These are phyloP conservation scores for Euphrasia arctica DNA, from an alignment of 305 asterid species.

Conservation along the genomic window DNA sequence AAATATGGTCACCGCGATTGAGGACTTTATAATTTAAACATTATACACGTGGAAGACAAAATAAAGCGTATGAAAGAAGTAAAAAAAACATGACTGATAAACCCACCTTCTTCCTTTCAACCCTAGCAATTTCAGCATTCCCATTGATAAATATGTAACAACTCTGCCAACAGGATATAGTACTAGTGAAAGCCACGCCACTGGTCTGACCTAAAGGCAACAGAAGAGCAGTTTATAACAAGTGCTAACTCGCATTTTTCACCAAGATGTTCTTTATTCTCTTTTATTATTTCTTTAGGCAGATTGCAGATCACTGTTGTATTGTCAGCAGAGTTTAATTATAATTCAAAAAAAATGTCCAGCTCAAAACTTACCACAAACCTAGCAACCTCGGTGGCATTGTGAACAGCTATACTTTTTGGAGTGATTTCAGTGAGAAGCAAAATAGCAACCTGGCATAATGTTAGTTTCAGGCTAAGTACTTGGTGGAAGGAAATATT, in stretches of 20 bases:
- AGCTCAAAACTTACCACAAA: conserved; percentile 80
- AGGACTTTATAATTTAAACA: conserved; percentile 1
- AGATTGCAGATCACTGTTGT: conserved; percentile 10
- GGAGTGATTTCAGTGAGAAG: conserved; percentile 99
- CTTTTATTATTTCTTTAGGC: conserved; percentile 1
- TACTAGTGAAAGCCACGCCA: conserved; percentile 96
- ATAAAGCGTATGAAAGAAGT: not conserved
- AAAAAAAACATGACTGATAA: conserved; percentile 17
- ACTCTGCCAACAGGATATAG: conserved; percentile 98
- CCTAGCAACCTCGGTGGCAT: conserved; percentile 96
- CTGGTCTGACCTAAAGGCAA: conserved; percentile 92
- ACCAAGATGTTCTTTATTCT: conserved; percentile 11
- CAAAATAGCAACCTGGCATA: conserved; percentile 79
- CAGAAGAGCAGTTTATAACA: conserved; percentile 32
- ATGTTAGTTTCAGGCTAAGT: conserved; percentile 27
- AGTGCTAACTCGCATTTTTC: conserved; percentile 20
- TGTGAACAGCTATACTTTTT: conserved; percentile 97
- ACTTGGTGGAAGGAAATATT: conserved; percentile 14
- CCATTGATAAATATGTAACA: conserved; percentile 96
- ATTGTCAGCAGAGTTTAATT: conserved; percentile 16
- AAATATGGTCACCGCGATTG: conserved; percentile 1
- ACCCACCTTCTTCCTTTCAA: conserved; percentile 90
- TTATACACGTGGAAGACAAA: conserved; percentile 1
- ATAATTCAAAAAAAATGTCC: conserved; percentile 20
- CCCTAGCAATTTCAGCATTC: conserved; percentile 95